Percentiles rank a stretch among this genome's conserved stretches.
These are phyloP conservation scores for Candida broadrunensis DNA, from an alignment of 805 yeast species.

Conservation along the genomic window DNA sequence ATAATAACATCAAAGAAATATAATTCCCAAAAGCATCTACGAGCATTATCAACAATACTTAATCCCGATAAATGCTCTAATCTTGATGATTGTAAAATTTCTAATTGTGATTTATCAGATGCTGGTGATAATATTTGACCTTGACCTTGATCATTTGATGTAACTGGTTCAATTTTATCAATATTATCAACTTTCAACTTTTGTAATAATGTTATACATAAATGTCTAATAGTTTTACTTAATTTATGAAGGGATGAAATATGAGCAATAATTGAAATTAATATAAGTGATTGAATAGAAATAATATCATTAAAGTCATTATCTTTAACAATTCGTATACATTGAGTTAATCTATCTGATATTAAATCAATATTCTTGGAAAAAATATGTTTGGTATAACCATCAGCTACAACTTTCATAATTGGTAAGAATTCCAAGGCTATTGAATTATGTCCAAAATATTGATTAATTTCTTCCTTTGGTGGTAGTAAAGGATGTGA, in stretches of 20 bases:
- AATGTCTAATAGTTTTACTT: conserved; percentile 39
- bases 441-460: conserved; percentile 27
- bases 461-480: conserved; percentile 27
- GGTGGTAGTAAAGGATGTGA: conserved; percentile 50
- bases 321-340: conserved; percentile 10
- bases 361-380: conserved; percentile 9
- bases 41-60: conserved; percentile 24
- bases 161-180: conserved; percentile 22
- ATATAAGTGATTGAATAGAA: conserved; percentile 39
- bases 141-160: too few species aligned
- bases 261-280: conserved; percentile 44
- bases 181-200: conserved; percentile 36
- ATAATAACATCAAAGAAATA: conserved; percentile 50
- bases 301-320: conserved; percentile 33
- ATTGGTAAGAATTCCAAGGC: conserved; percentile 42
- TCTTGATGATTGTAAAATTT: conserved; percentile 10
- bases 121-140: neutral
- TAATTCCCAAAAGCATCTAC: conserved; percentile 52
- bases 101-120: neutral
- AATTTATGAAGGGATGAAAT: conserved; percentile 51
- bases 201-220: conserved; percentile 36
- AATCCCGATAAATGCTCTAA: conserved; percentile 9
- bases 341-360: conserved; percentile 16
- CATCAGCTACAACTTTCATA: conserved; percentile 50
- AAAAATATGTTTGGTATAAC: conserved; percentile 28